Percentiles rank a stretch among this genome's conserved stretches.
Evolutionary conservation across 2,329 filamentous ascomycete genomes (phyloP).

Genomic region (Colletotrichum cuscutae): DNA sequence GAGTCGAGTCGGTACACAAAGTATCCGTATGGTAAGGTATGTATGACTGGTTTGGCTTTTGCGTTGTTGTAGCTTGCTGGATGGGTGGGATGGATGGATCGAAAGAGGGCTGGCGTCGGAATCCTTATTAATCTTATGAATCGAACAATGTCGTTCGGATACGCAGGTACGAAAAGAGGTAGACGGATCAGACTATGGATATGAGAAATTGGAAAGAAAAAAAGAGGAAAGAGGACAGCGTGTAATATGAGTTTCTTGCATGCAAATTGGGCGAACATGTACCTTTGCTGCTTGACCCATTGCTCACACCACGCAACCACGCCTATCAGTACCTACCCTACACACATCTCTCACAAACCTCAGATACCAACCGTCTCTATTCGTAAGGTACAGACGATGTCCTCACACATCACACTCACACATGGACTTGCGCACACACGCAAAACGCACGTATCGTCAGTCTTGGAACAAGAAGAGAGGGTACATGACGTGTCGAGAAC

Average conservation of each 20-base stretch:
- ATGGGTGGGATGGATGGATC: conserved; percentile 1
- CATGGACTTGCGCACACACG: not conserved
- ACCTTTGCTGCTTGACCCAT: conserved; percentile 12
- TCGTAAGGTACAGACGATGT: not conserved
- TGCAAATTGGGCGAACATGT: not conserved
- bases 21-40: not conserved
- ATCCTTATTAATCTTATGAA: conserved; percentile 24
- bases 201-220: not conserved
- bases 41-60: not conserved
- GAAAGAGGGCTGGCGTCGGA: not conserved
- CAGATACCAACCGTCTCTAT: not conserved
- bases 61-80: not conserved
- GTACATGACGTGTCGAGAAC: not conserved
- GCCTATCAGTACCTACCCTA: not conserved
- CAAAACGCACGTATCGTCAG: not conserved
- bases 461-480: not conserved
- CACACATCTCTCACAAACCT: not conserved
- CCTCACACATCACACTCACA: not conserved
- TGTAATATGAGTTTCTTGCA: conserved; percentile 17
- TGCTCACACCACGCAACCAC: conserved; percentile 7
- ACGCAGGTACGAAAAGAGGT: not conserved
- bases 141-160: not conserved
- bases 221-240: not conserved
- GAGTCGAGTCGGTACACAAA: not conserved
- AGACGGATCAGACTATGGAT: not conserved